A percentile compares a stretch with the other conserved stretches of the same genome.
Evolutionary conservation across 148 eudicot genomes (phyloP).

Genomic region (Pouteria glomerata): DNA sequence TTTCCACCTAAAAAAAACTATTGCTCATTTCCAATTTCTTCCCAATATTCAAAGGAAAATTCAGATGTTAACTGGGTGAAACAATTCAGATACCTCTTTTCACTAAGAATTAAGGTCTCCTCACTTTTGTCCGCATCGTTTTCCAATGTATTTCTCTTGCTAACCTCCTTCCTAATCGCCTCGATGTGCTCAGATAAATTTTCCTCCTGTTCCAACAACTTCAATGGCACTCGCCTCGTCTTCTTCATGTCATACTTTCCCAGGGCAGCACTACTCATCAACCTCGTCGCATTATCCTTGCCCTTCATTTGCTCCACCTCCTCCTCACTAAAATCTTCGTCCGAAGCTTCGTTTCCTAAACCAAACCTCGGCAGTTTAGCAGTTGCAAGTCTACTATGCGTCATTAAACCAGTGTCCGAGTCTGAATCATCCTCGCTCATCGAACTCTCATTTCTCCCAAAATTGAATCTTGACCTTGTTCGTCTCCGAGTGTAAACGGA

Average conservation of each 20-base stretch:
- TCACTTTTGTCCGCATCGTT: constrained; percentile 20
- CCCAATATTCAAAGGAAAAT: not conserved
- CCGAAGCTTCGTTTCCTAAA: constrained; percentile 9
- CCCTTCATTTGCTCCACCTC: constrained; percentile 24
- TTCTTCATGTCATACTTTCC: constrained; percentile 68
- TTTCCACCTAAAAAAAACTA: not conserved
- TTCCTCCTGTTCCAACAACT: constrained; percentile 51
- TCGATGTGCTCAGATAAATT: constrained; percentile 39
- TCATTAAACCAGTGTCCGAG: constrained; percentile 15
- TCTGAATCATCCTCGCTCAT: constrained; percentile 28
- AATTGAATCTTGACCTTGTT: constrained; percentile 18
- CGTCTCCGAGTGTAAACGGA: constrained; percentile 23
- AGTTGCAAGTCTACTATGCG: too few species aligned
- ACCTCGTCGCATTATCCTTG: constrained; percentile 26
- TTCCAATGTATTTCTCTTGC: constrained; percentile 26
- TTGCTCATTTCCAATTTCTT: not conserved
- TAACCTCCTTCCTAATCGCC: constrained; percentile 49
- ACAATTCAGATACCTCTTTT: constrained; percentile 51
- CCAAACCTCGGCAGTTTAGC: too few species aligned
- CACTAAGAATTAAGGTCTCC: constrained; percentile 44
- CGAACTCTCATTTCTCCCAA: constrained; percentile 32
- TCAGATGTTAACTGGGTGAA: not conserved
- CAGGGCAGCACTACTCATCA: constrained; percentile 66
- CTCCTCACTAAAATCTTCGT: constrained; percentile 24
- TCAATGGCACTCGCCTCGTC: constrained; percentile 41